Evolutionary conservation across 495 filamentous ascomycete species (phyloP), one percentile per base, ranked within the genome.

Genomic region (Cryomyces antarcticus): DNA sequence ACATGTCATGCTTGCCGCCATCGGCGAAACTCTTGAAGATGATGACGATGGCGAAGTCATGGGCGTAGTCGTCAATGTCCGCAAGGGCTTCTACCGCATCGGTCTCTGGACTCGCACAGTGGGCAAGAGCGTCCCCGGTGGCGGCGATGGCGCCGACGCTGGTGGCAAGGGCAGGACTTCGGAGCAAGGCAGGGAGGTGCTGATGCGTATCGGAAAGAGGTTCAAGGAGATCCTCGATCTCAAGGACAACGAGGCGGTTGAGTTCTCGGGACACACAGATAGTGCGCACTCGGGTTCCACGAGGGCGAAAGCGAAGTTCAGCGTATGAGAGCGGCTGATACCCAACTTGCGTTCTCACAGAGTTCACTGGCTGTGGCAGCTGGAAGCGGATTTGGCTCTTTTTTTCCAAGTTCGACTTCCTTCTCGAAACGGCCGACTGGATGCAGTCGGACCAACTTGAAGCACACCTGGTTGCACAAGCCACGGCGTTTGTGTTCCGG

Each of bases 61-160:
- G 89, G 89, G 89, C 47, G 92, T 96, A 17, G 89, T 99, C 29
- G 88, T 96, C 64, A 99, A 96, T 61, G 89, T 96, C 37, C 80
- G 89, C 57, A 95, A 93, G 67, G 88, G 79, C 30, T 95, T 96
- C 73, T 99, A 80, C 71, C 82, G 89, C 61, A 78, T 99, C 48
- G 86, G 87, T 49, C 58, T 84, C 35, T 95, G 87, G 87, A 93
- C 86, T 41, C 78, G 83, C 51, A 89, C 84, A 37, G 80, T 86
- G 27, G 87, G 87, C 52, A 85, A 85, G 70, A 68, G 69, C 54
- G 69, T 83, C 36, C 76, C 80, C 11, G 71, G 74, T 38, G 80
- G 82, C 46, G 82, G 81, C 50, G 77, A 74, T 45, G 74, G 71
- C 10, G 74, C 77, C 49, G 64, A 74, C 31, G 69, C 73, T 0